Base-by-base conservation (phyloP, 352 stramenopile species). In the Globisporangium cederbergense region DNA sequence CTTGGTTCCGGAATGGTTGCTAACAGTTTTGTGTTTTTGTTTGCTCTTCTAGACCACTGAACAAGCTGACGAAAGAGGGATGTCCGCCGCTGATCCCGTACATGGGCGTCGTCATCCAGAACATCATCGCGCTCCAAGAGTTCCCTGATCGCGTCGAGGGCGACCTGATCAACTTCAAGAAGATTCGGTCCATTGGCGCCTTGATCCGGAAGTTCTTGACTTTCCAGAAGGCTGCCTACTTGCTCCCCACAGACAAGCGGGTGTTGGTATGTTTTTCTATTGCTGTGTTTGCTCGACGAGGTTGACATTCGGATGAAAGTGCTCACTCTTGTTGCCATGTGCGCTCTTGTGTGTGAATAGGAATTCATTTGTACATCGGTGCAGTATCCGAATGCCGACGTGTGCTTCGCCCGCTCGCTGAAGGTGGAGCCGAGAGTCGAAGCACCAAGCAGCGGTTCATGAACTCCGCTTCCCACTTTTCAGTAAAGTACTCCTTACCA, bases 121-220 rank as follows among this genome's bases (percentile, higher is more conserved):
- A 93, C 53, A 82, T 94, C 58, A 78, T 96, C 32, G 80, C 86
- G 16, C 65, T 93, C 8, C 85, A 96, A 65, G 88, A 96, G 59
- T 96, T 83, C 58, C 88, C 88, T 1, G 86, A 96, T 59, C 76
- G 70, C 20, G 73, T 93, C 4, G 82, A 93, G 64, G 81, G 74
- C 34, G 83, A 90, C 28, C 62, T 93, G 28, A 88, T 96, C 71
- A 96, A 96, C 60, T 93, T 96, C 53, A 94, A 94, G 58, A 96
- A 96, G 78, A 90, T 94, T 60, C 84, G 87, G 34, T 78, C 86
- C 38, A 88, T 92, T 40, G 74, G 82, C 4, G 68, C 32, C 34
- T 69, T 95, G 16, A 81, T 94, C 20, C 74, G 79, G 16, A 68
- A 69, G 20, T 79, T 91, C 32, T 49, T 89, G 43, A 75, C 73